Percentiles rank a stretch among this genome's conserved stretches.
Conservation (phyloP, 75 land plant genomes). For the Picea glauca region DNA sequence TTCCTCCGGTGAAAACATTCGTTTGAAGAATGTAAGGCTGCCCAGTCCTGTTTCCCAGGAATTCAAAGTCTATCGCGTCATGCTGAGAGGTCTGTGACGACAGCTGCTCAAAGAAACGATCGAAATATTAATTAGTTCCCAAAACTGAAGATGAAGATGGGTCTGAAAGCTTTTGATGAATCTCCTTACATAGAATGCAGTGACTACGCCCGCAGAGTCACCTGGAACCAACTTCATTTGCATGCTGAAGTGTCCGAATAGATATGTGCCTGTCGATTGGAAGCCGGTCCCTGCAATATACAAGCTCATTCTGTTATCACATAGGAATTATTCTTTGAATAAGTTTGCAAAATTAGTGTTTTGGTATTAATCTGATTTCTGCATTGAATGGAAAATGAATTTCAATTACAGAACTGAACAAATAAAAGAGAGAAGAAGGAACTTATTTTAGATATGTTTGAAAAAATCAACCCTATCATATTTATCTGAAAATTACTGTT, state of each 20-base stretch:
- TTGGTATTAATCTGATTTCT: no score
- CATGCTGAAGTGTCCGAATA: slow-evolving; percentile 24
- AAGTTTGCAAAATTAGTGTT: no score
- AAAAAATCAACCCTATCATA: no score
- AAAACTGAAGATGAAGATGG: not conserved
- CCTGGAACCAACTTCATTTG: slow-evolving; percentile 20
- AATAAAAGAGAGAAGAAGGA: no score
- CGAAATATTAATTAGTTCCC: no score
- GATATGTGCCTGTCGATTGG: slow-evolving; percentile 5
- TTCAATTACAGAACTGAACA: no score
- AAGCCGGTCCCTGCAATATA: slow-evolving; percentile 18
- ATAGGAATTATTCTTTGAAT: no score
- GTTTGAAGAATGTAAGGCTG: slow-evolving; percentile 74
- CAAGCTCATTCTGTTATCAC: no score
- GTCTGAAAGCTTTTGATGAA: not conserved
- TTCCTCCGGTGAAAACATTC: slow-evolving; percentile 70
- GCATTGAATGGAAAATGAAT: no score
- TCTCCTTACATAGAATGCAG: slow-evolving; percentile 17
- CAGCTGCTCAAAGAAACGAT: slow-evolving; percentile 28
- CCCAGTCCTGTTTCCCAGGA: slow-evolving; percentile 58
- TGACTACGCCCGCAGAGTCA: slow-evolving; percentile 18
- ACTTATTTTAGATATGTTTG: no score
- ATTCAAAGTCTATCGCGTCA: slow-evolving; percentile 82
- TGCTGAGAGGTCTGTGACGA: slow-evolving; percentile 68
- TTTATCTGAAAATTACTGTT: no score